phyloP scores from a whole-genome alignment of 176 grass and related monocot species.

The Oropetium thomaeum region DNA sequence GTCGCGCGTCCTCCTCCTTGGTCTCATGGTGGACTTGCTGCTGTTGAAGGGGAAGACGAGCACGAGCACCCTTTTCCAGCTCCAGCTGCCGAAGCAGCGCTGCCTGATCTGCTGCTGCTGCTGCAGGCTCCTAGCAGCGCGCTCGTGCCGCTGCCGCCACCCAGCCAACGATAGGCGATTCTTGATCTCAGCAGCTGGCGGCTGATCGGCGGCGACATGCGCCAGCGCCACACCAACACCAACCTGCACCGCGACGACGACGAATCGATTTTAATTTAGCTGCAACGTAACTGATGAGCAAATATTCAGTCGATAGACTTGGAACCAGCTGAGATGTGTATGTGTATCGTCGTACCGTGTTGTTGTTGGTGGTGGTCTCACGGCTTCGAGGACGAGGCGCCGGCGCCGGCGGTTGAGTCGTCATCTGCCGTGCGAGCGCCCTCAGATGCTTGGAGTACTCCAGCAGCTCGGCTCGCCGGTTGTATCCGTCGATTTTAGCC shows the following conservation, averaged over 20 bases:
- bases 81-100: slow-evolving; percentile 31
- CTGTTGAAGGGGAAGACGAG: slow-evolving; percentile 18
- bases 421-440: neutral
- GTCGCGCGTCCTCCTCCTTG: neutral
- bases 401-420: neutral
- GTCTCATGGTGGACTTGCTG: neutral
- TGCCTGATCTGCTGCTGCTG: slow-evolving; percentile 26
- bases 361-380: too few relatives aligned
- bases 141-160: neutral
- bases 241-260: neutral
- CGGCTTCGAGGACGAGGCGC: neutral
- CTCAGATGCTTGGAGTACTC: slow-evolving; percentile 45
- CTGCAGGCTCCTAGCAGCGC: neutral
- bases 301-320: neutral
- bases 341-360: neutral
- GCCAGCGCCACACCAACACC: too few relatives aligned
- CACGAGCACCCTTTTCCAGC: slow-evolving; percentile 37
- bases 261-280: neutral
- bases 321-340: too few relatives aligned
- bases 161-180: neutral
- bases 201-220: neutral
- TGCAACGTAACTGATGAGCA: too few relatives aligned
- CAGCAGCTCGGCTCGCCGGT: slow-evolving; percentile 25
- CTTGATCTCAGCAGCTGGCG: neutral
- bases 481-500: neutral